phyloP scores from a whole-genome alignment of 2,329 filamentous ascomycete species.

The Zymoseptoria ardabiliae region DNA sequence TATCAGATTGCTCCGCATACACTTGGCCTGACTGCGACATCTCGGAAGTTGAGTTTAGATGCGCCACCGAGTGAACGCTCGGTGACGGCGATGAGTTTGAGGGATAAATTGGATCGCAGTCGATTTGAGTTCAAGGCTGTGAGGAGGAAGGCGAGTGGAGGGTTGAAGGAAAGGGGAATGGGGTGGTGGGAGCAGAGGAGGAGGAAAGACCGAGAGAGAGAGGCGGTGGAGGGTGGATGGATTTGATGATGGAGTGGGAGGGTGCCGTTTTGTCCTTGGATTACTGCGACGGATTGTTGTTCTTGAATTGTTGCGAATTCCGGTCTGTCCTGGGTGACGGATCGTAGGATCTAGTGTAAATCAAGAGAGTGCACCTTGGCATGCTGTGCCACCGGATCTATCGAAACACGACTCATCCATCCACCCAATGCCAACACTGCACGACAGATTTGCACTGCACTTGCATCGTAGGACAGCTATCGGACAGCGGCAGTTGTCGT shows the following conservation, averaged over 20 bases:
- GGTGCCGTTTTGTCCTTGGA: neutral
- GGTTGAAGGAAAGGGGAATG: constrained; percentile 20
- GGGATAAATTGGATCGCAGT: constrained; percentile 26
- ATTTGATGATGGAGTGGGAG: constrained; percentile 13
- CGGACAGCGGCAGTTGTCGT: neutral
- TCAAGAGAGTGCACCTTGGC: too few relatives aligned
- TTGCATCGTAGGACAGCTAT: neutral
- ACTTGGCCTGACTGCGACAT: constrained; percentile 19
- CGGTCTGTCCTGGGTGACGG: neutral
- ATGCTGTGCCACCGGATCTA: neutral
- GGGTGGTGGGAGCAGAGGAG: constrained; percentile 18
- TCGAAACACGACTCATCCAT: neutral
- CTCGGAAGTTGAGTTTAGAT: constrained; percentile 13
- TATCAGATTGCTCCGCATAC: constrained; percentile 18
- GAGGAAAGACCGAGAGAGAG: constrained; percentile 7
- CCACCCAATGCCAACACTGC: neutral
- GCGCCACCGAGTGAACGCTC: constrained; percentile 10
- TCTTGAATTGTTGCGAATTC: neutral
- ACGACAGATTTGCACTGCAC: neutral
- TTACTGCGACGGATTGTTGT: neutral
- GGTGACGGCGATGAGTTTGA: constrained; percentile 18
- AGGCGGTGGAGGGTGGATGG: constrained; percentile 17
- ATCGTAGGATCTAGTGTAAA: too few relatives aligned
- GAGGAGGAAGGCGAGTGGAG: constrained; percentile 23
- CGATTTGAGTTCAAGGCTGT: constrained; percentile 30